Evolutionary conservation across 2,329 filamentous ascomycete genomes (phyloP).

Genomic region (Fusarium nygamai): DNA sequence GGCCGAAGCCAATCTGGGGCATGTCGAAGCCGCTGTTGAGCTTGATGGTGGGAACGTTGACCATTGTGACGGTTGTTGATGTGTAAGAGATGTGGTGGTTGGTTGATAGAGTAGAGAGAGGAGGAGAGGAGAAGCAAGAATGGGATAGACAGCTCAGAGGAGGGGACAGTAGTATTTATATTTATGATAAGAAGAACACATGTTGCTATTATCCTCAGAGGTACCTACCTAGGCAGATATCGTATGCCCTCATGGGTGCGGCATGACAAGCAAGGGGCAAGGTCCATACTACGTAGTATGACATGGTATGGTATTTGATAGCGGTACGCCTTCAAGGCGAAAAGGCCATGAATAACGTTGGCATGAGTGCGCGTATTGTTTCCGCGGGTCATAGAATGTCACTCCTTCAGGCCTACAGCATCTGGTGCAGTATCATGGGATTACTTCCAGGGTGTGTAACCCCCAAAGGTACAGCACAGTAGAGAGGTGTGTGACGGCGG

Average conservation of each 20-base stretch:
- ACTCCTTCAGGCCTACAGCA: not conserved
- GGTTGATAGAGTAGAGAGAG: not conserved
- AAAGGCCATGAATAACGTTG: constrained; percentile 9
- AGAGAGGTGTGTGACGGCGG: constrained; percentile 18
- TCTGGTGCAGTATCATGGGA: constrained; percentile 27
- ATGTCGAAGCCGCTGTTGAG: constrained; percentile 74
- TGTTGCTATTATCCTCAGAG: not conserved
- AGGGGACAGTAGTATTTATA: constrained; percentile 37
- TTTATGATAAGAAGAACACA: constrained; percentile 33
- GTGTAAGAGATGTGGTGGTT: not conserved
- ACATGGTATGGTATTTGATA: constrained; percentile 32
- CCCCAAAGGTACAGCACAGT: not conserved
- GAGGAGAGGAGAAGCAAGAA: constrained; percentile 10
- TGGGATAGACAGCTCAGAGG: not conserved
- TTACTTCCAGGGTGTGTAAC: constrained; percentile 11
- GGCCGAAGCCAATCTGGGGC: constrained; percentile 80
- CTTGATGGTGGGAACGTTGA: constrained; percentile 60
- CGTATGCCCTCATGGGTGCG: constrained; percentile 33
- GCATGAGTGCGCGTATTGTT: not conserved
- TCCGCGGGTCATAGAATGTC: constrained; percentile 13
- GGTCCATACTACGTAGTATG: constrained; percentile 6
- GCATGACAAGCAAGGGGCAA: constrained; percentile 16
- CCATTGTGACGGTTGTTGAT: constrained; percentile 45
- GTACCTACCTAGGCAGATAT: not conserved
- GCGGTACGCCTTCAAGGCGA: constrained; percentile 24